Evolutionary conservation across 2,329 filamentous ascomycete species (phyloP), one percentile per base, ranked within the genome.

Genomic region (Lasiodiplodia theobromae): DNA sequence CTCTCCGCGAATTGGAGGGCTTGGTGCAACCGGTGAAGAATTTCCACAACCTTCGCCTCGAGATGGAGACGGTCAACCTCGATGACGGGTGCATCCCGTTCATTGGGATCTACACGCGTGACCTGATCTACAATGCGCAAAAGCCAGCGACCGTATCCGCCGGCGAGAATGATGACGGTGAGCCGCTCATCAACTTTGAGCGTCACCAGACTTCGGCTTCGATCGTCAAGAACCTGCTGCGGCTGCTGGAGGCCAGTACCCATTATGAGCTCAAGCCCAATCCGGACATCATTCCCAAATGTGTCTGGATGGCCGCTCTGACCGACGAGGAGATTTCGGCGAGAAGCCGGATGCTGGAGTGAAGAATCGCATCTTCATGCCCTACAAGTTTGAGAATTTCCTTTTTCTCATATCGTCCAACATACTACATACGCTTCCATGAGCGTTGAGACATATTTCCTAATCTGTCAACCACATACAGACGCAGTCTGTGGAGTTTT

Each of bases 261-360:
- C 86, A 88, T 68, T 96, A 95, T 77, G 81, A 83, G 7, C 94
- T 95, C 77, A 86, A 89, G 73, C 89, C 92, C 1, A 88, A 94
- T 47, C 91, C 93, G 70, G 91, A 92, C 65, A 87, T 94, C 63
- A 90, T 92, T 4, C 92, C 93, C 79, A 86, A 91, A 71, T 96
- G 92, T 77, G 84, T 96, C n/a, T 96, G 93, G 92, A 89, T 96
- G 82, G 90, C 91, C 57, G 91, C 92, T 11, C 78, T 96, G 67
- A 87, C 82, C 67, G 92, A 95, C 72, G 88, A 89, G n/a, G 91
- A 94, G 74, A 93, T 96, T 74, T 71, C 74, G 12, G 67, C 69
- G 66, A 68, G 67, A 52, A 72, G 71, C 54, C 52, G 63, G 31
- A 47, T 54, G 54, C 58, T 69, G 57, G 71, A 73, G 65, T 67